Evolutionary conservation across 2,329 filamentous ascomycete species (phyloP), one percentile per base, ranked within the genome.

Genomic region (Hymenoscyphus linearis): DNA sequence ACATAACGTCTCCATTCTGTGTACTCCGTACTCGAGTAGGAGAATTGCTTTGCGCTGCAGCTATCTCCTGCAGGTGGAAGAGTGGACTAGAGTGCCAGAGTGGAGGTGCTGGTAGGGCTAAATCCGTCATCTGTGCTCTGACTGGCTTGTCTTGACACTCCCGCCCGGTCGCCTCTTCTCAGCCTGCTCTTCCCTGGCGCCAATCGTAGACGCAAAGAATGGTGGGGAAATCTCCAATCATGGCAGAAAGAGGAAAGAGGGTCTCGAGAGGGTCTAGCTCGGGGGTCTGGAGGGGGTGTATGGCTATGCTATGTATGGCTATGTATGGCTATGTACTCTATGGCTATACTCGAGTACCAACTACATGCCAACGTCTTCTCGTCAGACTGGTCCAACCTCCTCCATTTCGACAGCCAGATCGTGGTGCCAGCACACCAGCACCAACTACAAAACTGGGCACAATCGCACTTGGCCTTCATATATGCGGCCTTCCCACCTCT

Each of bases 361-460:
- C n/a, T n/a, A n/a, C n/a, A n/a, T n/a, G 53, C 59, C 58, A 65
- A 68, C 66, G 65, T 67, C 65, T 64, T 60, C 60, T 62, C 64
- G 27, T 65, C 59, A 57, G 37, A 68, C 61, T 67, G 63, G 67
- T 54, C 67, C 64, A 69, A 64, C 66, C 67, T 68, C 68, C 62
- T 64, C 26, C 22, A 60, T 66, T 66, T 60, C 56, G 18, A 59
- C 18, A 18, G 25, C 27, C 16, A 22, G 25, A 58, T 44, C 34
- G 12, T 65, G 62, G 59, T 70, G 69, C 69, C 68, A 70, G 57
- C 69, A 66, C 69, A 70, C 67, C 67, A 62, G 63, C 65, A n/a
- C 31, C n/a, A n/a, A 13, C 53, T n/a, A n/a, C 12, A 26, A 31
- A 31, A 56, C 66, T 60, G 54, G 64, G n/a, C 31, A 62, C 61